Evolutionary conservation across 371 early-diverging fungal genomes (phyloP).

Genomic region (Zopfochytrium polystomum): DNA sequence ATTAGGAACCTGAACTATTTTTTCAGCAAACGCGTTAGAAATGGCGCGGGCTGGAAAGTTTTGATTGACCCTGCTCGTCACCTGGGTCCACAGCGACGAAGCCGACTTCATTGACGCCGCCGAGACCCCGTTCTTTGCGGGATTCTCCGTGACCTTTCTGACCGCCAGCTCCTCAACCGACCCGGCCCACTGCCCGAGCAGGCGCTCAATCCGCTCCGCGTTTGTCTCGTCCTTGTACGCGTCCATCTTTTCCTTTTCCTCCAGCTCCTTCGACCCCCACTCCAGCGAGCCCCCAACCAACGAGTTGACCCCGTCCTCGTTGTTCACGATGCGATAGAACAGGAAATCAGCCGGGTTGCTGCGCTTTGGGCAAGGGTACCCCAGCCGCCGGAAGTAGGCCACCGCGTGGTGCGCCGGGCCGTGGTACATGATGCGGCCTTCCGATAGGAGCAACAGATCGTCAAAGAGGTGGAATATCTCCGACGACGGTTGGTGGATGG

Average conservation of each 20-base stretch:
- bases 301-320: slow-evolving; percentile 28
- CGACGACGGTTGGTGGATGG: slow-evolving; percentile 69
- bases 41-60: not conserved
- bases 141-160: not conserved
- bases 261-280: slow-evolving; percentile 18
- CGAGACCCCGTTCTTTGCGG: slow-evolving; percentile 7
- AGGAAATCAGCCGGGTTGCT: slow-evolving; percentile 55
- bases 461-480: slow-evolving; percentile 63
- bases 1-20: slow-evolving; percentile 21
- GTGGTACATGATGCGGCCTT: slow-evolving; percentile 58
- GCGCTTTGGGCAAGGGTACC: slow-evolving; percentile 55
- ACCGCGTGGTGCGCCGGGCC: slow-evolving; percentile 50
- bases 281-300: too few species aligned
- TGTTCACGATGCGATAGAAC: slow-evolving; percentile 34
- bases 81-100: slow-evolving; percentile 16
- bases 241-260: slow-evolving; percentile 7
- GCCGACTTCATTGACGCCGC: slow-evolving; percentile 1
- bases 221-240: slow-evolving; percentile 26
- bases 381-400: slow-evolving; percentile 47
- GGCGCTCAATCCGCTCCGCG: slow-evolving; percentile 27
- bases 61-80: not conserved
- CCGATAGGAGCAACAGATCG: slow-evolving; percentile 55
- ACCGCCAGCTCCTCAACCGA: slow-evolving; percentile 12
- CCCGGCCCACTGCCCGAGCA: slow-evolving; percentile 24
- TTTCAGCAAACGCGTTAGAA: slow-evolving; percentile 1